Conservation (phyloP, 768 basidiomycete genomes). For the Hypsizygus marmoreus region DNA sequence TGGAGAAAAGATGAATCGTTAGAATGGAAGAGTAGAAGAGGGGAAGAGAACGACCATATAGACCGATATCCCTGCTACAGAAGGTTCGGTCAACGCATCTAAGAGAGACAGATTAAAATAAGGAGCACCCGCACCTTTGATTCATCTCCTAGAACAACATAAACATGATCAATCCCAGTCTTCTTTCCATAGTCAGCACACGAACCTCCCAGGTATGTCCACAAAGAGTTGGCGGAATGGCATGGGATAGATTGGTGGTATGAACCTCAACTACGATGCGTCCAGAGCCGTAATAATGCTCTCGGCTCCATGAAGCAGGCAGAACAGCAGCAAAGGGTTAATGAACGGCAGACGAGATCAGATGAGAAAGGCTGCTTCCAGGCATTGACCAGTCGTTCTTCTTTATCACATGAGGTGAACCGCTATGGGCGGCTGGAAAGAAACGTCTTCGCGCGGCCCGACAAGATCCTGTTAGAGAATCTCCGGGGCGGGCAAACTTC, state of each 20-base stretch:
- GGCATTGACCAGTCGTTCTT: no score
- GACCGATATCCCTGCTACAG: conserved; percentile 38
- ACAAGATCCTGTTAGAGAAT: no score
- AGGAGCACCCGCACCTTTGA: conserved; percentile 31
- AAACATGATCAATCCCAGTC: not conserved
- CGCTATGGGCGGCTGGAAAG: no score
- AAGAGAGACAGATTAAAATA: not conserved
- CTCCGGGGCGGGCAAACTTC: no score
- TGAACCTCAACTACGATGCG: conserved; percentile 28
- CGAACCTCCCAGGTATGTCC: conserved; percentile 39
- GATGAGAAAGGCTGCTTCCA: not conserved
- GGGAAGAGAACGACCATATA: conserved; percentile 31
- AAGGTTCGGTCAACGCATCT: not conserved
- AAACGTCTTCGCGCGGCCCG: no score
- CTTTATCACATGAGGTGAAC: no score
- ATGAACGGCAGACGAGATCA: not conserved
- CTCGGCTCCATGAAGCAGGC: conserved; percentile 8
- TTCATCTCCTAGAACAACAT: conserved; percentile 28
- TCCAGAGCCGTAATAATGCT: conserved; percentile 26
- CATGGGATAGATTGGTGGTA: conserved; percentile 27
- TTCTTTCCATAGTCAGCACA: not conserved
- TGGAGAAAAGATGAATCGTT: conserved; percentile 4
- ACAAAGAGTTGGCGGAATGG: conserved; percentile 32
- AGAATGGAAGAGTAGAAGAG: not conserved
- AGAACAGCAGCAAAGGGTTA: conserved; percentile 1